These are phyloP conservation scores for Pyrus hybrid DNA, from an alignment of 331 rosid species.

Conservation along the genomic window DNA sequence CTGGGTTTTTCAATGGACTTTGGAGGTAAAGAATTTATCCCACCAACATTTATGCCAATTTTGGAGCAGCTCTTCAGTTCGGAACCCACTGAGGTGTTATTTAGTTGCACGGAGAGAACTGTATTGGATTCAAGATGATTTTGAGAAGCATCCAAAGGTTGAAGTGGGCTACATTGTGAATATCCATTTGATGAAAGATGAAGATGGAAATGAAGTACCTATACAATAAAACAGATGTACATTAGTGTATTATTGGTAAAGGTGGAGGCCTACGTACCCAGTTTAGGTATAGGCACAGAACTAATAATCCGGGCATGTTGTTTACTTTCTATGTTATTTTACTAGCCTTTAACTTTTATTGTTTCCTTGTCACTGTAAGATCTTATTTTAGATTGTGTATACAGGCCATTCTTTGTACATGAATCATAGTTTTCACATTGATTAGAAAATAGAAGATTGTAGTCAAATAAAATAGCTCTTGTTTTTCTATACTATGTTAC, in stretches of 20 bases:
- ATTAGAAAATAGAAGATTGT: background rate
- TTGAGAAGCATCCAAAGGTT: constrained; percentile 37
- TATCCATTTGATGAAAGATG: constrained; percentile 52
- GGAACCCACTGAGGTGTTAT: constrained; percentile 25
- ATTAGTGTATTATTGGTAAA: background rate
- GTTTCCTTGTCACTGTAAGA: background rate
- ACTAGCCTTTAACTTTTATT: background rate
- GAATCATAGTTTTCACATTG: background rate
- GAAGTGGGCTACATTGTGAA: constrained; percentile 34
- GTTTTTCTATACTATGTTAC: background rate
- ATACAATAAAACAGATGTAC: constrained; percentile 16
- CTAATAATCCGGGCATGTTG: background rate
- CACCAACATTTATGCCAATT: constrained; percentile 15
- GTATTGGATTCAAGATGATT: constrained; percentile 18
- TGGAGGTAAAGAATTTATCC: constrained; percentile 15
- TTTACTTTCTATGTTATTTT: background rate
- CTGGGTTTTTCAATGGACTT: constrained; percentile 17
- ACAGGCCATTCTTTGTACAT: background rate
- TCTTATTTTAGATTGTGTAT: background rate
- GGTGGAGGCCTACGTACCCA: background rate
- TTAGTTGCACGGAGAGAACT: constrained; percentile 22
- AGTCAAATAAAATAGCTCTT: background rate
- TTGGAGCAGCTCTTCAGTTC: constrained; percentile 24
- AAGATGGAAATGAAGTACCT: constrained; percentile 62
- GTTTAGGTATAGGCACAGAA: background rate